Evolutionary conservation across 2,329 filamentous ascomycete species (phyloP).

Genomic region (Stylonectria norvegica): DNA sequence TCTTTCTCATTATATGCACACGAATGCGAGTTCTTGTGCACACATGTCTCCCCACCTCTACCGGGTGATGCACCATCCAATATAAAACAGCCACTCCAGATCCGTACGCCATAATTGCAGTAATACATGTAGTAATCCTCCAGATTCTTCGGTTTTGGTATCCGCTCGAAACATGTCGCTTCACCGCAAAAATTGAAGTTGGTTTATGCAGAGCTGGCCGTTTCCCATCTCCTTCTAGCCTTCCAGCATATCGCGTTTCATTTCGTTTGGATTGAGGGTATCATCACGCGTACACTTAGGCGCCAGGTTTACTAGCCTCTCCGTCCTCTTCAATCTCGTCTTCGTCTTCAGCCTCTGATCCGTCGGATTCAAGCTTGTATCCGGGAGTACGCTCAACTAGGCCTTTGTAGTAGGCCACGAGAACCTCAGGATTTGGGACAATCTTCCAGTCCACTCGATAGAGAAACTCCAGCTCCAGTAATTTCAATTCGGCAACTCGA

Average conservation of each 20-base stretch:
- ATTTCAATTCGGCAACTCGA: conserved; percentile 80
- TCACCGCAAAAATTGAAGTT: neutral
- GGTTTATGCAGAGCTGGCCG: neutral
- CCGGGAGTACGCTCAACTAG: conserved; percentile 66
- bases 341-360: conserved; percentile 32
- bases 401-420: conserved; percentile 90
- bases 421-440: conserved; percentile 87
- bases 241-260: neutral
- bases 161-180: conserved; percentile 3
- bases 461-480: conserved; percentile 90
- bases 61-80: conserved; percentile 16
- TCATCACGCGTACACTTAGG: neutral
- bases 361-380: conserved; percentile 48
- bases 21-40: too few relatives aligned
- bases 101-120: conserved; percentile 18
- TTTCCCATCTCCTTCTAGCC: neutral
- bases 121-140: conserved; percentile 20
- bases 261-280: neutral
- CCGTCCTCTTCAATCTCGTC: conserved; percentile 20
- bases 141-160: conserved; percentile 12
- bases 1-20: too few relatives aligned
- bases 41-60: conserved; percentile 18
- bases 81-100: conserved; percentile 12
- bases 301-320: conserved; percentile 18
- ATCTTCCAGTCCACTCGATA: conserved; percentile 95